Percentiles rank a stretch among this genome's conserved stretches.
Conservation (phyloP, 2,329 filamentous ascomycete species). For the Cladosporium halotolerans region DNA sequence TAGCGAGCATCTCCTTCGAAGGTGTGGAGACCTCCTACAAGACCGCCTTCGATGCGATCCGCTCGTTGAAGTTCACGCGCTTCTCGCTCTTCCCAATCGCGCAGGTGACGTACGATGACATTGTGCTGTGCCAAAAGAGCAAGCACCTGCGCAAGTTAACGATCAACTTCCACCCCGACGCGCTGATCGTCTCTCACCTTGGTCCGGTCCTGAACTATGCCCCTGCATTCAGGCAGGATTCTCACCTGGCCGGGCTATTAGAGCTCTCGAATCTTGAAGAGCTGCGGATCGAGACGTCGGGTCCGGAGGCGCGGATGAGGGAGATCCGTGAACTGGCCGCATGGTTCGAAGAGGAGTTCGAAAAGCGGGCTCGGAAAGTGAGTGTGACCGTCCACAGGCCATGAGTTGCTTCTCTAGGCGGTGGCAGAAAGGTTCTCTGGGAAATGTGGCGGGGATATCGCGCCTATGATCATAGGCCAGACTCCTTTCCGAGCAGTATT, state of each 20-base stretch:
- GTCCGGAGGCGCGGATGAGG: neutral
- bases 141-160: slow-evolving; percentile 9
- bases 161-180: slow-evolving; percentile 1
- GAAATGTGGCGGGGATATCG: too few relatives aligned
- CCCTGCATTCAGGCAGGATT: neutral
- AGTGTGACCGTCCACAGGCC: neutral
- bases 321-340: neutral
- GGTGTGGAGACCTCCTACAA: neutral
- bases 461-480: too few relatives aligned
- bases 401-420: too few relatives aligned
- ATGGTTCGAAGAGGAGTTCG: neutral
- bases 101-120: slow-evolving; percentile 11
- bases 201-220: neutral
- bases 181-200: neutral
- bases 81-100: slow-evolving; percentile 14
- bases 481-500: too few relatives aligned
- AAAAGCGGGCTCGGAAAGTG: neutral
- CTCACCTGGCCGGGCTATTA: neutral
- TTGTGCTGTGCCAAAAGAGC: slow-evolving; percentile 15
- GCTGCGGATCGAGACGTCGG: neutral
- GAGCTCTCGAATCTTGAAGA: neutral
- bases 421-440: too few relatives aligned
- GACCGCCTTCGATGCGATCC: slow-evolving; percentile 16
- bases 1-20: slow-evolving; percentile 1
- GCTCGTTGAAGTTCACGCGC: slow-evolving; percentile 14